Base-by-base conservation (phyloP, 345 rosid genomes). In the Turritis glabra region DNA sequence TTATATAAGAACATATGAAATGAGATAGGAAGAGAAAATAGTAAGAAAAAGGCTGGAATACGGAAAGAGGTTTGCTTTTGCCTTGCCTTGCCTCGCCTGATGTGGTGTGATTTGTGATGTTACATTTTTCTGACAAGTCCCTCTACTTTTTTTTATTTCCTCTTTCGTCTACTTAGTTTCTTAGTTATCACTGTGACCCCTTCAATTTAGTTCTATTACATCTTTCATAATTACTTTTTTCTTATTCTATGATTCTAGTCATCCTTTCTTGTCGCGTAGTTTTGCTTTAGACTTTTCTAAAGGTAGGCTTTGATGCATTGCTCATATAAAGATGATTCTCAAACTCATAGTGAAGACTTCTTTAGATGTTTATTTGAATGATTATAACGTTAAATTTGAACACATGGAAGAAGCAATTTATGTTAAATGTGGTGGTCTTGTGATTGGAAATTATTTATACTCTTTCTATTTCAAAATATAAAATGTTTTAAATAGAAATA, bases 91-190 rank as follows among this genome's bases (percentile, higher is more conserved):
- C 35, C 21, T 75, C 59, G 64, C 74, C 74, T 68, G 79, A 60
- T 68, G 79, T 75, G 79, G 74, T 75, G 74, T 75, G 74, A 67
- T 75, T 60, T 75, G 74, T 60, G 79, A 67, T 75, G 73, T 58
- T 66, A 67, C 62, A 50, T 33, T 57, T 74, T 55, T 58, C 73
- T 67, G 78, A 75, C 61, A 75, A 75, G 73, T 75, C 78, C 73
- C 61, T 75, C 0, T 67, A 67, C 37, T 47, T 66, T 37, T 21
- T 67, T 60, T 48, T 48, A 21, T 57, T 67, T 0, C 46, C 10
- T 46, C 48, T 14, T 26, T 74, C 9, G 19, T 17, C 33, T 14
- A 8, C 19, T 23, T 56, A 33, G 4, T 13, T 46, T 48, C 6
- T 46, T 50, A 1, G 3, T 0, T 26, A 0, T 37, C 17, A 56